A percentile compares a stretch with the other conserved stretches of the same genome.
These are phyloP conservation scores for Saccharum hybrid DNA, from an alignment of 202 grass and related monocot species.

Conservation along the genomic window DNA sequence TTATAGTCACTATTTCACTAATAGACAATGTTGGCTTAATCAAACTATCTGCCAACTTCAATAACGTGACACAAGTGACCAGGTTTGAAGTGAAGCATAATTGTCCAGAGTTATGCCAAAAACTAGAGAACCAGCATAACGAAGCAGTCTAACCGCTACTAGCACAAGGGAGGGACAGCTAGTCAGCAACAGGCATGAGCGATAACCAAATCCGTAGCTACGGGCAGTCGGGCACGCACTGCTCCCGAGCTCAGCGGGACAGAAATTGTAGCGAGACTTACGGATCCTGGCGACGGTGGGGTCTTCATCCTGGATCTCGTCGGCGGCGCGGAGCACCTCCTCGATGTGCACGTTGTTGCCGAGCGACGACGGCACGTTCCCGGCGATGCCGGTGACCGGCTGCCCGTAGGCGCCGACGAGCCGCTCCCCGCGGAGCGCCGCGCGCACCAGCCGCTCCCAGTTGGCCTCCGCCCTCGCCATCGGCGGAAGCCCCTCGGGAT, in stretches of 20 bases:
- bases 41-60: background rate
- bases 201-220: background rate
- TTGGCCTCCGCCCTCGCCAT: conserved; percentile 80
- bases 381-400: conserved; percentile 66
- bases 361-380: conserved; percentile 71
- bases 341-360: conserved; percentile 86
- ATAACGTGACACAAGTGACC: background rate
- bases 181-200: background rate
- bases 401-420: conserved; percentile 48
- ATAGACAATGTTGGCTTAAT: background rate
- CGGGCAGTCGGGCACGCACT: background rate
- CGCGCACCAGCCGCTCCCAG: conserved; percentile 93
- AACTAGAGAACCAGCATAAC: background rate
- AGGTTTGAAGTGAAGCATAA: background rate
- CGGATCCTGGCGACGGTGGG: conserved; percentile 76
- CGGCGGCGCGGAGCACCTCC: conserved; percentile 83
- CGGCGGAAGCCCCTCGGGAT: conserved; percentile 32
- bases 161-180: background rate
- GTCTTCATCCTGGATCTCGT: conserved; percentile 97
- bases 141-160: background rate
- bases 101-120: conserved; percentile 3
- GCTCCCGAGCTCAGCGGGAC: background rate
- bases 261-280: conserved; percentile 45
- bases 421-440: conserved; percentile 70
- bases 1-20: background rate